Percentiles rank a stretch among this genome's conserved stretches.
Evolutionary conservation across 805 yeast genomes (phyloP).

Genomic region (Lipomyces sp.): DNA sequence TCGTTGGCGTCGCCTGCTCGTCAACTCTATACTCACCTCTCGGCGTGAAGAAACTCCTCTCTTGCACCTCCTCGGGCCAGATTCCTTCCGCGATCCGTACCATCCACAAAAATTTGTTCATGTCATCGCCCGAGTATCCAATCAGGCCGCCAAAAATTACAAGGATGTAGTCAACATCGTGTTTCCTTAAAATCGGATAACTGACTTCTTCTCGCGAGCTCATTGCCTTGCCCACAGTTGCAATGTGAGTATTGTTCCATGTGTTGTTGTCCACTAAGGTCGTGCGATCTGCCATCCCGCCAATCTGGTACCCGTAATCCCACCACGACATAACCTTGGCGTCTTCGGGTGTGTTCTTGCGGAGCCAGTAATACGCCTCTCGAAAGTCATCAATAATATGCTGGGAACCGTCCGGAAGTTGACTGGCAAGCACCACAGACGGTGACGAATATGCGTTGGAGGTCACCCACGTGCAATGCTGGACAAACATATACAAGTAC

Average conservation of each 20-base stretch:
- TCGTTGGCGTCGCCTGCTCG: constrained; percentile 75
- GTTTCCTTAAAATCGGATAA: constrained; percentile 82
- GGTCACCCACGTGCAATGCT: constrained; percentile 97
- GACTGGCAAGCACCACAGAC: constrained; percentile 89
- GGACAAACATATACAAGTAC: constrained; percentile 80
- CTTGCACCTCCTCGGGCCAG: constrained; percentile 98
- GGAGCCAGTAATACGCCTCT: constrained; percentile 98
- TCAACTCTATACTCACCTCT: constrained; percentile 90
- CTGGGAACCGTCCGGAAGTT: constrained; percentile 81
- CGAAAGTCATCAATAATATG: constrained; percentile 92
- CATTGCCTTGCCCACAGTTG: constrained; percentile 99
- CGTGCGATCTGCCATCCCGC: constrained; percentile 99
- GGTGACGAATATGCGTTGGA: constrained; percentile 96
- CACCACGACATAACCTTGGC: constrained; percentile 98
- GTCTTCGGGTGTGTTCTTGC: constrained; percentile 97
- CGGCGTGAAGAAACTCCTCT: constrained; percentile 79
- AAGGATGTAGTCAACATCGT: constrained; percentile 93
- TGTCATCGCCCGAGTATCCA: constrained; percentile 95
- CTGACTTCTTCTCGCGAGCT: constrained; percentile 85
- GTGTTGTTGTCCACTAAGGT: constrained; percentile 98
- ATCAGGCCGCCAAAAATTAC: constrained; percentile 92
- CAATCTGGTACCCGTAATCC: constrained; percentile 99
- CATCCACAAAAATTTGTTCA: constrained; percentile 98
- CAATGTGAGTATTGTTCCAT: constrained; percentile 99
- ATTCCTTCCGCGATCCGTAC: constrained; percentile 97